These are phyloP conservation scores for Leishmania tarentolae DNA, from an alignment of 208 protist species.

Conservation along the genomic window DNA sequence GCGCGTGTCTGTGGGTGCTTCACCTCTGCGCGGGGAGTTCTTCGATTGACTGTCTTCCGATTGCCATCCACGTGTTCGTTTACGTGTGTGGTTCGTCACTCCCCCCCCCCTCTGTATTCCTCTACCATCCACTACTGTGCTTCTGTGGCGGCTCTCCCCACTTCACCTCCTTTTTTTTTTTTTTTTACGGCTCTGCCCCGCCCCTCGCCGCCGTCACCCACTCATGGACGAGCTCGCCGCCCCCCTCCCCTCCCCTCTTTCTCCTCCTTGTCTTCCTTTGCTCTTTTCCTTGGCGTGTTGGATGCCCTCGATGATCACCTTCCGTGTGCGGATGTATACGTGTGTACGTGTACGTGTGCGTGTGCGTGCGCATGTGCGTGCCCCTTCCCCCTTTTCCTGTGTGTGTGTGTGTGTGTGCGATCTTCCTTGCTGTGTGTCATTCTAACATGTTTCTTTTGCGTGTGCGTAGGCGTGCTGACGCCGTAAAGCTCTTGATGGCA, in stretches of 20 bases:
- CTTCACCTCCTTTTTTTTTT: not conserved
- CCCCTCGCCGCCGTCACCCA: too few species aligned
- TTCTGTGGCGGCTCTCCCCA: not conserved
- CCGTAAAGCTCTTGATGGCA: not conserved
- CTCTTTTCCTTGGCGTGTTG: slow-evolving; percentile 2
- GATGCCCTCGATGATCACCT: not conserved
- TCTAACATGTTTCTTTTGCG: too few species aligned
- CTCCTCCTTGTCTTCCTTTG: not conserved
- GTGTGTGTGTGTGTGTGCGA: too few species aligned
- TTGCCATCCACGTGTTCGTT: too few species aligned
- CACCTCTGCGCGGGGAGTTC: too few species aligned
- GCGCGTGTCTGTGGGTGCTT: not conserved
- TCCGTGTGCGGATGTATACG: not conserved
- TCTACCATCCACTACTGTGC: not conserved
- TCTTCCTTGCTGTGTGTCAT: too few species aligned
- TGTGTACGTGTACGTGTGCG: not conserved
- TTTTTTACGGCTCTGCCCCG: not conserved
- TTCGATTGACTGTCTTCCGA: too few species aligned
- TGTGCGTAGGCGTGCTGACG: not conserved
- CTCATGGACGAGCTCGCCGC: not conserved
- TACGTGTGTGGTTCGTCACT: too few species aligned
- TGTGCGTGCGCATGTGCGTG: not conserved
- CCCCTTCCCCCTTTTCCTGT: too few species aligned
- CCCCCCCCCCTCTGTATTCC: too few species aligned
- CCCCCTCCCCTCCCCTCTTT: not conserved